phyloP scores from a whole-genome alignment of 2,329 filamentous ascomycete species.

The Diplodia mutila region DNA sequence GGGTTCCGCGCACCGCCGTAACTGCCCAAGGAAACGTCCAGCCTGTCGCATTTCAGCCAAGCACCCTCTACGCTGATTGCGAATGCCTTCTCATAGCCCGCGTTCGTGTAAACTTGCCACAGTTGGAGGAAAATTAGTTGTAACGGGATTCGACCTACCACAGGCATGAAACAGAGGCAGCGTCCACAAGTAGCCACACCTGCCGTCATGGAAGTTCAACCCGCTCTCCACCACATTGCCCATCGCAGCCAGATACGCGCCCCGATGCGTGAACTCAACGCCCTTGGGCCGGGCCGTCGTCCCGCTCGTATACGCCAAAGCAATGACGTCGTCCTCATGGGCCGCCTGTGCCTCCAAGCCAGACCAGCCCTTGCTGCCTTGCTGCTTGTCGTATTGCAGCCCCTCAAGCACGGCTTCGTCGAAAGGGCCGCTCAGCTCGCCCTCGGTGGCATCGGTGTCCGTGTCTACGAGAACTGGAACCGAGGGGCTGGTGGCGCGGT shows the following conservation, averaged over 20 bases:
- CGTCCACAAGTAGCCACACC: constrained; percentile 88
- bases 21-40: constrained; percentile 94
- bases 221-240: constrained; percentile 89
- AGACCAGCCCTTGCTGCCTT: constrained; percentile 73
- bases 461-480: constrained; percentile 79
- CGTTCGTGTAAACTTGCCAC: neutral
- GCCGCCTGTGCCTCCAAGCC: constrained; percentile 70
- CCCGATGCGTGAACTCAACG: constrained; percentile 87
- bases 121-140: neutral
- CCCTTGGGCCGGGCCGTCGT: constrained; percentile 93
- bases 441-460: constrained; percentile 78
- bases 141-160: constrained; percentile 39
- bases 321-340: constrained; percentile 80
- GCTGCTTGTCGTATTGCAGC: constrained; percentile 68
- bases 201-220: constrained; percentile 69
- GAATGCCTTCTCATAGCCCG: neutral
- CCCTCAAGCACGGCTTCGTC: constrained; percentile 84
- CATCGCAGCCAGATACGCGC: constrained; percentile 81
- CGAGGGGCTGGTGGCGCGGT: constrained; percentile 61
- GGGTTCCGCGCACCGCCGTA: constrained; percentile 90
- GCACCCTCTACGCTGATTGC: neutral
- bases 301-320: constrained; percentile 90
- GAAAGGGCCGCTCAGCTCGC: constrained; percentile 76
- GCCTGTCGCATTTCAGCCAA: constrained; percentile 34
- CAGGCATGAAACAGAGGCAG: constrained; percentile 81